Evolutionary conservation across 2,329 filamentous ascomycete species (phyloP).

Genomic region (Pleurostoma richardsiae): DNA sequence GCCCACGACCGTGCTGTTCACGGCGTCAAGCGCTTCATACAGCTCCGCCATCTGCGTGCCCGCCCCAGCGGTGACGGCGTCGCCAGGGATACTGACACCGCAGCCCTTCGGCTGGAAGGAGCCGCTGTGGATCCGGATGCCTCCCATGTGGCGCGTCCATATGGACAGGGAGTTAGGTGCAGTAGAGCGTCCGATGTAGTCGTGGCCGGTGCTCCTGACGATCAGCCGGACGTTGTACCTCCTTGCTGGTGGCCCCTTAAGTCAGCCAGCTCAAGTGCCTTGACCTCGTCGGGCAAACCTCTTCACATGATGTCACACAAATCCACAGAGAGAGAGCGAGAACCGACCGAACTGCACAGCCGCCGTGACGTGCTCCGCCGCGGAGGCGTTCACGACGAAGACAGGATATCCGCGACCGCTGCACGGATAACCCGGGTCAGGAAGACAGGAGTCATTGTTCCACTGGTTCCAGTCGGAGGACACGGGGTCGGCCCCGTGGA

Average conservation of each 20-base stretch:
- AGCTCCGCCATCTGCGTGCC: constrained; percentile 46
- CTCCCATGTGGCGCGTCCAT: constrained; percentile 25
- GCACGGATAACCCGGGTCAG: constrained; percentile 28
- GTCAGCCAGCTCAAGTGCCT: neutral
- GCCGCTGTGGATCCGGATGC: neutral
- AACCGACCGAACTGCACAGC: constrained; percentile 37
- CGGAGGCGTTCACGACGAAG: constrained; percentile 32
- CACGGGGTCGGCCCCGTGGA: constrained; percentile 30
- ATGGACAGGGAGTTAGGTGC: constrained; percentile 36
- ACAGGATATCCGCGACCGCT: constrained; percentile 29
- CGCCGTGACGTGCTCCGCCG: constrained; percentile 19
- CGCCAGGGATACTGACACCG: constrained; percentile 33
- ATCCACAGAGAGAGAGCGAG: constrained; percentile 2
- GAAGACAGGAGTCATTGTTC: constrained; percentile 45
- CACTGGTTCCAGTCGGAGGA: constrained; percentile 32
- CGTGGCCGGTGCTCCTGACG: constrained; percentile 39
- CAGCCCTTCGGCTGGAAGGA: constrained; percentile 35
- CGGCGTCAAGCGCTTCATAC: constrained; percentile 35
- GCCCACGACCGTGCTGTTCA: constrained; percentile 45
- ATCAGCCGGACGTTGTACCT: constrained; percentile 31
- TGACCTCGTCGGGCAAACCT: too few relatives aligned
- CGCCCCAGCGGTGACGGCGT: constrained; percentile 46
- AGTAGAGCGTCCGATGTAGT: constrained; percentile 38
- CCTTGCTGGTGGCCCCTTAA: neutral
- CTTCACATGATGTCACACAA: too few relatives aligned